Percentiles rank a stretch among this genome's conserved stretches.
phyloP scores from a whole-genome alignment of 345 rosid species.

The Lumnitzera littorea region DNA sequence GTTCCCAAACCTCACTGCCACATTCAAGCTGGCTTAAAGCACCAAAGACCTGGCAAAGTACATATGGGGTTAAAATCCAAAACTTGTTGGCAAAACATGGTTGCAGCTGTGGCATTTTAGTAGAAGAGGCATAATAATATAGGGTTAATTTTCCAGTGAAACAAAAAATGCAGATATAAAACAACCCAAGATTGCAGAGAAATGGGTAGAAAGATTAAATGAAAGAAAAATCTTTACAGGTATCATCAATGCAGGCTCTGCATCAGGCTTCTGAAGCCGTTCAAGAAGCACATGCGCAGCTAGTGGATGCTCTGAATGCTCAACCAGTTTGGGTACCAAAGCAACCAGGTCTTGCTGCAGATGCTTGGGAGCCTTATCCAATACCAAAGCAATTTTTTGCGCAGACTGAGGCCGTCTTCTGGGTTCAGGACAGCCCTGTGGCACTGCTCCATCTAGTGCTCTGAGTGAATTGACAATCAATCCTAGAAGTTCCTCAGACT shows the following conservation, averaged over 20 bases:
- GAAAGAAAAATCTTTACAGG: conserved; percentile 58
- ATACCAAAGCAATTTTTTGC: conserved; percentile 82
- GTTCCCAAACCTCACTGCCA: conserved; percentile 83
- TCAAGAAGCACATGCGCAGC: conserved; percentile 90
- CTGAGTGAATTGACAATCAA: conserved; percentile 92
- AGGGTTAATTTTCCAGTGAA: not conserved
- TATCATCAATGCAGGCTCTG: conserved; percentile 65
- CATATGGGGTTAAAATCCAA: not conserved
- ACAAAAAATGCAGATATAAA: not conserved
- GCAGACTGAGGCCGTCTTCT: conserved; percentile 92
- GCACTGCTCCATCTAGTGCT: conserved; percentile 92
- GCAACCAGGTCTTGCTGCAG: conserved; percentile 83
- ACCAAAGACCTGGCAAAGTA: conserved; percentile 60
- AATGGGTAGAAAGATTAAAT: conserved; percentile 1
- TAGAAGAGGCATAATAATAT: not conserved
- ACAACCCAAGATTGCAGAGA: not conserved
- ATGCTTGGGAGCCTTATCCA: conserved; percentile 94
- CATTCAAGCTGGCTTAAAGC: conserved; percentile 88
- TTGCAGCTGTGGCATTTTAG: not conserved
- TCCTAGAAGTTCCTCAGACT: conserved; percentile 96
- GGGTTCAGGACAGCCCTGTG: conserved; percentile 94
- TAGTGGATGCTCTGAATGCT: conserved; percentile 86
- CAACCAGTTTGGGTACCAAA: conserved; percentile 96
- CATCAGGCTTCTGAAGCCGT: conserved; percentile 81
- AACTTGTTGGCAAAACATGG: not conserved